Base-by-base conservation (phyloP, 176 grass and related monocot genomes). In the Oropetium thomaeum region DNA sequence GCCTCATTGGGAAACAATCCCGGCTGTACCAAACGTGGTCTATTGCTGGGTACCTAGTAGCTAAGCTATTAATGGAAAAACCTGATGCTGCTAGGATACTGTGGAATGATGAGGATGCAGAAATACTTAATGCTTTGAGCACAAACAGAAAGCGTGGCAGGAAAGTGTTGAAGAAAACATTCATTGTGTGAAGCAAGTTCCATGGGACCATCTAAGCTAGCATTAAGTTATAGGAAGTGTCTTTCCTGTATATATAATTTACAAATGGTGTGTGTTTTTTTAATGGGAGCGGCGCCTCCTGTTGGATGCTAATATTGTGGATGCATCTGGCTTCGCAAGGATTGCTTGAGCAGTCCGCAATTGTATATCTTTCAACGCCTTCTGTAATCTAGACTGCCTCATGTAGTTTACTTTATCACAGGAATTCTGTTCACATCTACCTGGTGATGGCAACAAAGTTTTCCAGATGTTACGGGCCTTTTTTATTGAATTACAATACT, bases 101-200 rank as follows among this genome's bases (percentile, higher is more conserved):
- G 23, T 96, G 89, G 93, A 96, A 88, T 22, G 87, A 96, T 19
- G 93, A 96, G 70, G 93, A 92, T 58, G 81, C 89, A 39, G 89
- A 96, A 61, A 96, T 96, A 68, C 52, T 92, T 62, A 92, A 96
- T 54, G 93, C 89, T 10, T 87, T 92, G 34, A 96, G 88, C 57
- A 92, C 90, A 19, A 83, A 69, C 14, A 87, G 84, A 54, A 91
- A 91, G 48, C 73, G 86, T 14, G 87, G 89, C 35, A 89, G 75
- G 78, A 96, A 96, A 87, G 81, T 85, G 19, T 80, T 96, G 53
- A 96, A 92, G 87, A 96, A 87, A 69, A 96, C 93, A 68, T 96
- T 64, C 57, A 96, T 96, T 58, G 65, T 96, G 34, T 96, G 79
- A 92, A 68, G 34, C 22, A 62, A 65, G 20, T 62, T 47, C 68